Percentiles rank a stretch among this genome's conserved stretches.
phyloP scores from a whole-genome alignment of 2,329 filamentous ascomycete genomes.

The Paramyrothecium sp. region DNA sequence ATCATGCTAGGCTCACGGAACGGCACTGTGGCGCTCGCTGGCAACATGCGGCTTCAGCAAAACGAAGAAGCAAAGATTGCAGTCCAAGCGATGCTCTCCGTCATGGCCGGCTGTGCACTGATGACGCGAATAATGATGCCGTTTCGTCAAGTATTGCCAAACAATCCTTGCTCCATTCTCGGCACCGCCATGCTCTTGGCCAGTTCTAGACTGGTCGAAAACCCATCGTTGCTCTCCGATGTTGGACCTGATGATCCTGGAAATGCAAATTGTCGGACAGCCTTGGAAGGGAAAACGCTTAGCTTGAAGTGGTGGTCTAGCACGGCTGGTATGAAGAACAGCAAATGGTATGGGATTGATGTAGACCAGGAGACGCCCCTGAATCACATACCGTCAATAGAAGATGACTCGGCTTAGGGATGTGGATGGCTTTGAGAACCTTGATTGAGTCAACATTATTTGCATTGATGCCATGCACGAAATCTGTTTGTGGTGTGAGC shows the following conservation, averaged over 20 bases:
- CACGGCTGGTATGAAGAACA: neutral
- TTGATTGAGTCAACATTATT: too few relatives aligned
- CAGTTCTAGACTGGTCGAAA: neutral
- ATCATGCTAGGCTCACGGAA: neutral
- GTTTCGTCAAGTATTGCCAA: neutral
- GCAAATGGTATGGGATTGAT: neutral
- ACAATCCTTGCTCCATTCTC: neutral
- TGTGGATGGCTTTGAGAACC: too few relatives aligned
- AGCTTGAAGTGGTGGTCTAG: too few relatives aligned
- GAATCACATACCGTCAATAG: too few relatives aligned
- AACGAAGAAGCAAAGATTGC: neutral
- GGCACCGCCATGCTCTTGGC: neutral
- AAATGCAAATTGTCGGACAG: too few relatives aligned
- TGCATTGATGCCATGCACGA: too few relatives aligned
- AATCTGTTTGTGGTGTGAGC: too few relatives aligned
- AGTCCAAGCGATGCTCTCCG: neutral
- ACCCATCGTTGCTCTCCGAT: neutral
- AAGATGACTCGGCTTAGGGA: too few relatives aligned
- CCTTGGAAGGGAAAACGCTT: too few relatives aligned
- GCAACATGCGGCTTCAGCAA: neutral
- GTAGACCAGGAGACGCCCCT: neutral
- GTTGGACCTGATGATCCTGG: neutral
- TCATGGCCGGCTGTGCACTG: neutral
- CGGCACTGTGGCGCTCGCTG: neutral
- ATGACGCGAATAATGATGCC: neutral